A percentile compares a stretch with the other conserved stretches of the same genome.
Conservation (phyloP, 371 early-diverging fungal genomes). For the Circinella minor region DNA sequence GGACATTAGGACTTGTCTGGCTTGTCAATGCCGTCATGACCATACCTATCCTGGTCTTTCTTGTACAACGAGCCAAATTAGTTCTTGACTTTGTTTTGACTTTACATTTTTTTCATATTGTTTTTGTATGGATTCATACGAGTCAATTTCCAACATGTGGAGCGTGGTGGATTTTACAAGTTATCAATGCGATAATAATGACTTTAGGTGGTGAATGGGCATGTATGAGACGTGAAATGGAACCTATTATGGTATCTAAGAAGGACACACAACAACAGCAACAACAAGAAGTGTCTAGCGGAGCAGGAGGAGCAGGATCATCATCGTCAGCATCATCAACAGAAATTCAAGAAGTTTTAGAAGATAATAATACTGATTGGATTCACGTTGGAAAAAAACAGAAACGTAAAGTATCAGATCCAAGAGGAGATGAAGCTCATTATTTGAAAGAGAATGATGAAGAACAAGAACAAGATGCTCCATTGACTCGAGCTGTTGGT, state of each 20-base stretch:
- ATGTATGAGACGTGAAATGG: slow-evolving; percentile 83
- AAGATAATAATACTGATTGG: slow-evolving; percentile 19
- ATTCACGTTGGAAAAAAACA: slow-evolving; percentile 17
- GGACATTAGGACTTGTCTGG: slow-evolving; percentile 72
- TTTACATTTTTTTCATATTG: slow-evolving; percentile 70
- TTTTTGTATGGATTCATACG: slow-evolving; percentile 64
- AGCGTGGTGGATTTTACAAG: slow-evolving; percentile 75
- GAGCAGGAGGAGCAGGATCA: too few relatives aligned
- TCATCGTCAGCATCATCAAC: slow-evolving; percentile 10
- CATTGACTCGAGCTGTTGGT: slow-evolving; percentile 39
- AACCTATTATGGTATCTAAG: slow-evolving; percentile 69
- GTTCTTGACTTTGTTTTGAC: slow-evolving; percentile 86
- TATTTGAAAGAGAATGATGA: slow-evolving; percentile 13
- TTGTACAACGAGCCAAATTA: slow-evolving; percentile 81
- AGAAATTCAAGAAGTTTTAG: background rate
- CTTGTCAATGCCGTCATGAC: slow-evolving; percentile 60
- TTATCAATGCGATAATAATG: slow-evolving; percentile 60
- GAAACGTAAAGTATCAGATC: slow-evolving; percentile 24
- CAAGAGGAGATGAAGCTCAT: slow-evolving; percentile 5
- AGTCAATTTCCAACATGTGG: slow-evolving; percentile 62
- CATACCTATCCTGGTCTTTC: slow-evolving; percentile 59
- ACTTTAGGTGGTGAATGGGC: slow-evolving; percentile 83
- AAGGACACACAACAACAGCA: slow-evolving; percentile 10
- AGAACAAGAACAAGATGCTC: slow-evolving; percentile 32
- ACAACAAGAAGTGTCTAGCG: slow-evolving; percentile 15